phyloP scores from a whole-genome alignment of 2,329 filamentous ascomycete genomes.

The Thielaviopsis musarum region DNA sequence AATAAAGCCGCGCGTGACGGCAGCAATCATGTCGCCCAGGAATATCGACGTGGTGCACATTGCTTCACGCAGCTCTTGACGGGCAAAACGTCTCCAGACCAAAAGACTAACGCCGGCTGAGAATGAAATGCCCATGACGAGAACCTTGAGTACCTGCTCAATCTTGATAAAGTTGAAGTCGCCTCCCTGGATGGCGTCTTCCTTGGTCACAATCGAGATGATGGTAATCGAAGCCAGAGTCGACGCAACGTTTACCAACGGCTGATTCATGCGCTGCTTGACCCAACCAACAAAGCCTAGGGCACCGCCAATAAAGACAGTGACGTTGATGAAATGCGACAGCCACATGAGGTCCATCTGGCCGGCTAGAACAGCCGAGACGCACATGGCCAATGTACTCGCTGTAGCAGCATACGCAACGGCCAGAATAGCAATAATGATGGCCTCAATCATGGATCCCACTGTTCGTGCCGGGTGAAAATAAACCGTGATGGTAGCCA shows the following conservation, averaged over 20 bases:
- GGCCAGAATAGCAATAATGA: conserved; percentile 57
- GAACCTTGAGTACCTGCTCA: conserved; percentile 65
- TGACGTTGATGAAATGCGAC: conserved; percentile 62
- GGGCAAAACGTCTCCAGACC: conserved; percentile 63
- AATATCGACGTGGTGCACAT: conserved; percentile 49
- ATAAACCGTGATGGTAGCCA: conserved; percentile 85
- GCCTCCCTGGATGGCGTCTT: conserved; percentile 69
- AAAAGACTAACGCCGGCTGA: conserved; percentile 60
- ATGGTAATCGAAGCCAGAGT: conserved; percentile 77
- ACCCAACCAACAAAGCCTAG: conserved; percentile 79
- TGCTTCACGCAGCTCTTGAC: conserved; percentile 53
- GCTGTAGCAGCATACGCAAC: conserved; percentile 56
- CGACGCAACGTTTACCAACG: conserved; percentile 68
- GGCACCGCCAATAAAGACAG: conserved; percentile 73
- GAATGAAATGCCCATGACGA: conserved; percentile 58
- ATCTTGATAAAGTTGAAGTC: conserved; percentile 72
- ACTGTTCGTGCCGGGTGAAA: conserved; percentile 79
- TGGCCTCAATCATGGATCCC: conserved; percentile 80
- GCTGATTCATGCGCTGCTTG: conserved; percentile 62
- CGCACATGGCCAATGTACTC: conserved; percentile 73
- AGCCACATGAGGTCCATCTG: conserved; percentile 47
- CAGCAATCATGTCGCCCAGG: conserved; percentile 63
- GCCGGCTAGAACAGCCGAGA: conserved; percentile 61
- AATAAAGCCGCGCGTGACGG: conserved; percentile 70
- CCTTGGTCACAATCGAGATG: conserved; percentile 81